Evolutionary conservation across 805 yeast species (phyloP).

Genomic region (Candida gorgasii): DNA sequence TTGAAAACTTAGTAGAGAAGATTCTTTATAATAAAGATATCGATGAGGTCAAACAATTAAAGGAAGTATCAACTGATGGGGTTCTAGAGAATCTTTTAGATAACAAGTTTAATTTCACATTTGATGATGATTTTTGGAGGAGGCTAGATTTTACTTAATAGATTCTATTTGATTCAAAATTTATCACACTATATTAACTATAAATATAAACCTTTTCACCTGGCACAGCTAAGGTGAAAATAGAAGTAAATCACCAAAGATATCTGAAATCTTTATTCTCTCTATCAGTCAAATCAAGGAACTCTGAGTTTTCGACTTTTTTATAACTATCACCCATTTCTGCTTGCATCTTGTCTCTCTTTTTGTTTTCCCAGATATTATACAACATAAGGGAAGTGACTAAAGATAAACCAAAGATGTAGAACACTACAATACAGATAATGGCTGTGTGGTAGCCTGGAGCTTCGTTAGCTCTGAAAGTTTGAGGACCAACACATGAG

Average conservation of each 20-base stretch:
- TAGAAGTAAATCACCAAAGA: conserved; percentile 5
- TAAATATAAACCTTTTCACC: neutral
- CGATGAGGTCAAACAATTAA: neutral
- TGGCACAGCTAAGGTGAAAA: conserved; percentile 14
- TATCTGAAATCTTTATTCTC: conserved; percentile 58
- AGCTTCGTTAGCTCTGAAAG: conserved; percentile 44
- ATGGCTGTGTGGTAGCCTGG: conserved; percentile 47
- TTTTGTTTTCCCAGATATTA: conserved; percentile 36
- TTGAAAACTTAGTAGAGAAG: conserved; percentile 23
- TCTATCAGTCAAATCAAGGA: conserved; percentile 53
- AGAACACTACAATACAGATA: conserved; percentile 39
- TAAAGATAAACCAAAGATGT: conserved; percentile 25
- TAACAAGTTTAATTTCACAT: conserved; percentile 11
- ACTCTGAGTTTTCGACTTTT: conserved; percentile 44
- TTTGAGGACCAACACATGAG: conserved; percentile 56
- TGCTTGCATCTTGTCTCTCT: conserved; percentile 27
- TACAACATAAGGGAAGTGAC: conserved; percentile 25
- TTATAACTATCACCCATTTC: conserved; percentile 14
- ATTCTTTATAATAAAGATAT: conserved; percentile 13
- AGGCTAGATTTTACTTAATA: conserved; percentile 10
- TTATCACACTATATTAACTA: neutral
- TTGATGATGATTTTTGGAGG: conserved; percentile 16
- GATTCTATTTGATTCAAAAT: too few relatives aligned
- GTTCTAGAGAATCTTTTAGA: conserved; percentile 1
- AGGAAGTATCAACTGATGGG: too few relatives aligned